Evolutionary conservation across 306 rosid genomes (phyloP).

Genomic region (Lotus japonicus): DNA sequence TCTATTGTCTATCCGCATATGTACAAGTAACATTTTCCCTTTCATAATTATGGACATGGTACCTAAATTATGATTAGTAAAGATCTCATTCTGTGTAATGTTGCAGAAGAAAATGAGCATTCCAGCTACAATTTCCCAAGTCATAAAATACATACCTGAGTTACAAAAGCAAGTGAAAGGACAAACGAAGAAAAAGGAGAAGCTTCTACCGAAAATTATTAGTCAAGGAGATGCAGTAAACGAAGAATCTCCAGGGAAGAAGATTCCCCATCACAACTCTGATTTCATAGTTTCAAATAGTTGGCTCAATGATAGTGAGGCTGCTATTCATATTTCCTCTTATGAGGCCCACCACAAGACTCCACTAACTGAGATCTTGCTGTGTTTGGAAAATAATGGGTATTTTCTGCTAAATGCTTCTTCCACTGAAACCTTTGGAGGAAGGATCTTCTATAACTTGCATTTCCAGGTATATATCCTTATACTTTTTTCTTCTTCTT

Average conservation of each 20-base stretch:
- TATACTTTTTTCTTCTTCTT: background rate
- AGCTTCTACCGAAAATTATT: slow-evolving; percentile 16
- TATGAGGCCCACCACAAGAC: background rate
- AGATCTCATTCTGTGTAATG: background rate
- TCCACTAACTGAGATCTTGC: slow-evolving; percentile 32
- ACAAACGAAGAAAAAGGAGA: slow-evolving; percentile 36
- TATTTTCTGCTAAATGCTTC: slow-evolving; percentile 41
- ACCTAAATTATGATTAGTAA: too few species aligned
- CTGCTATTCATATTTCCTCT: slow-evolving; percentile 42
- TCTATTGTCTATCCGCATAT: too few species aligned
- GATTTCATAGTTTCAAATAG: slow-evolving; percentile 31
- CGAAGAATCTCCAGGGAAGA: background rate
- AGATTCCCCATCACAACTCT: background rate
- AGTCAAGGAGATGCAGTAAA: background rate
- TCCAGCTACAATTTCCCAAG: slow-evolving; percentile 49
- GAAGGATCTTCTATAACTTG: slow-evolving; percentile 35
- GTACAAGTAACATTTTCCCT: too few species aligned
- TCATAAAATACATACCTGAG: slow-evolving; percentile 53
- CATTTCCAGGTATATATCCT: slow-evolving; percentile 40
- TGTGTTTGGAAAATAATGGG: slow-evolving; percentile 36
- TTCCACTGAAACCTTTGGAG: slow-evolving; percentile 37
- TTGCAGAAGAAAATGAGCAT: slow-evolving; percentile 57
- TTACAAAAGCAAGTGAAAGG: slow-evolving; percentile 44
- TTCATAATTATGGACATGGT: too few species aligned
- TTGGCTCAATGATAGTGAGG: slow-evolving; percentile 34